Conservation (phyloP, 345 rosid species). For the Carallia pectinifolia region DNA sequence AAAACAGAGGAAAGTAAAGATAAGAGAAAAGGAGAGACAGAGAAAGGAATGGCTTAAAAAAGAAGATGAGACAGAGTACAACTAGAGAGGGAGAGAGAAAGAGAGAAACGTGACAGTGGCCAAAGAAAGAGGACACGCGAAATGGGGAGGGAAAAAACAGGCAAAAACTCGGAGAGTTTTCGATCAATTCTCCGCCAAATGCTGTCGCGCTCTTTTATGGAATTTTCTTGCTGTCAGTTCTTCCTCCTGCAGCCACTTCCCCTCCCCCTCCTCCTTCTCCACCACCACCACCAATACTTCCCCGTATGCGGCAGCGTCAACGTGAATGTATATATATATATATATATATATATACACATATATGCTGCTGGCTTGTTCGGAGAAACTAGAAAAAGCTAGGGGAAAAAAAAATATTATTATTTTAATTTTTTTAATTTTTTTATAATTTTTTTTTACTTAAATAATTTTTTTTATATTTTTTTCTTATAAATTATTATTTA, state of each 20-base stretch:
- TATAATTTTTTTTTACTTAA: too few species aligned
- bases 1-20: not conserved
- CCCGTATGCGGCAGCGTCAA: not conserved
- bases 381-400: too few species aligned
- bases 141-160: not conserved
- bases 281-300: not conserved
- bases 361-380: too few species aligned
- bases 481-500: too few species aligned
- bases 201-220: slow-evolving; percentile 17
- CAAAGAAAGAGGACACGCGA: slow-evolving; percentile 37
- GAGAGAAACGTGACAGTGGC: slow-evolving; percentile 30
- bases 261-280: not conserved
- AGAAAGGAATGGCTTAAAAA: not conserved
- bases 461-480: too few species aligned
- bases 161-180: not conserved
- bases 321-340: not conserved
- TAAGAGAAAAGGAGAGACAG: not conserved
- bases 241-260: not conserved
- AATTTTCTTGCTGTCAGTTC: slow-evolving; percentile 27
- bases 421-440: too few species aligned
- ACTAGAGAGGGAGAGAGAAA: not conserved
- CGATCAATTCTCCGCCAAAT: not conserved
- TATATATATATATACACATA: not conserved
- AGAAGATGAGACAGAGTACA: slow-evolving; percentile 5
- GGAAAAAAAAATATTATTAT: too few species aligned